Conservation (phyloP, 176 grass and related monocot species). For the Panicum miliaceum region DNA sequence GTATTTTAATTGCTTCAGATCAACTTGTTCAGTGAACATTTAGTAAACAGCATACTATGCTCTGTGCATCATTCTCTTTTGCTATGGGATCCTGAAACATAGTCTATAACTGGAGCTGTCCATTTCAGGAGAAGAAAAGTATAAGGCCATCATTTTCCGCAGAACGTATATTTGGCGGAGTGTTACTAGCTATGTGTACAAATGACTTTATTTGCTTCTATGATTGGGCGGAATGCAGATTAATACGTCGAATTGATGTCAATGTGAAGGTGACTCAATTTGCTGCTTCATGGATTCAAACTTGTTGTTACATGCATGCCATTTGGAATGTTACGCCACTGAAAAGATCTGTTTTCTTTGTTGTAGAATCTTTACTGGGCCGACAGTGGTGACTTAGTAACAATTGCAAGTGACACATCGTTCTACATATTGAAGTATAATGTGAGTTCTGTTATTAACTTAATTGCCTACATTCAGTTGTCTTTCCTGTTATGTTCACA, state of each 20-base stretch:
- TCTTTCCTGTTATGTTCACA: constrained; percentile 13
- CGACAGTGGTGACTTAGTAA: constrained; percentile 91
- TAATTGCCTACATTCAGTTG: constrained; percentile 1
- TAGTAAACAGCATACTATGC: background rate
- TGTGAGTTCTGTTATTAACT: constrained; percentile 58
- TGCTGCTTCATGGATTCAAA: constrained; percentile 14
- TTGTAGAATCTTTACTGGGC: constrained; percentile 98
- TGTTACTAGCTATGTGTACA: constrained; percentile 93
- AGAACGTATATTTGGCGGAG: constrained; percentile 89
- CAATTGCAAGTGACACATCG: constrained; percentile 91
- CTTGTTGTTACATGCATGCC: background rate
- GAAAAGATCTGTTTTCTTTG: background rate
- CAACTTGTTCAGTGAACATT: constrained; percentile 33
- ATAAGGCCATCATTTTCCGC: constrained; percentile 84
- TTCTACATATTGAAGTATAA: constrained; percentile 99
- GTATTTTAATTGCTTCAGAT: background rate
- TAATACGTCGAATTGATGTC: constrained; percentile 98
- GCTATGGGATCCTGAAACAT: constrained; percentile 33
- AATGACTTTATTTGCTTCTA: constrained; percentile 99
- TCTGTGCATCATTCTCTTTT: background rate
- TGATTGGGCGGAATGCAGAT: constrained; percentile 88
- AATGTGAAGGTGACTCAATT: constrained; percentile 69
- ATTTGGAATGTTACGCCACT: constrained; percentile 26
- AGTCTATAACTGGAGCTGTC: constrained; percentile 10
- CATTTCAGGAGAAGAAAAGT: constrained; percentile 97